Evolutionary conservation across 1,139 yeast species (phyloP), one percentile per base, ranked within the genome.

Genomic region (Schwanniomyces etchellsii): DNA sequence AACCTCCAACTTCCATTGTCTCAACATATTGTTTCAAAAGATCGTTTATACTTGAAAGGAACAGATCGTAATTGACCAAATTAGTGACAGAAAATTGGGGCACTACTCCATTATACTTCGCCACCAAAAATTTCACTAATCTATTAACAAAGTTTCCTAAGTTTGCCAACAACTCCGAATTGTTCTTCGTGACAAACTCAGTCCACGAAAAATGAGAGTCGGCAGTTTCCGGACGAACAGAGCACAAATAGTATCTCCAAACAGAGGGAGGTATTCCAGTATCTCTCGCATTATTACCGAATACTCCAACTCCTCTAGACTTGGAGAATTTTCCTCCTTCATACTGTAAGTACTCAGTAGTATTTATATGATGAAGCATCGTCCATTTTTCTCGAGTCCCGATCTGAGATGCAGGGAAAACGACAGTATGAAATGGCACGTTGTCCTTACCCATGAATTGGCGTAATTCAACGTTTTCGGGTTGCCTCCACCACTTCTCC

Each of bases 361-460:
- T 89, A 52, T 81, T 84, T 45, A 91, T 63, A 57, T 89, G 96
- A 52, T 86, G 86, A 45, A 89, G 71, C 75, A 77, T 81, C 36
- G 96, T 89, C 97, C 97, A 91, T 28, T 69, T 52, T 36, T 89
- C 93, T 16, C 71, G 64, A 14, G 98, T 89, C 57, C 97, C 99
- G 30, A 91, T 64, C 59, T 81, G 82, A 25, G 95, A 65, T 28
- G 93, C 78, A 38, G 99, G 99, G 85, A 89, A 91, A 35, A 91
- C 94, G 36, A 93, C 98, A 1, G 96, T 83, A 53, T 91, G 99
- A 85, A 91, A 91, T 24, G 97, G 97, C 45, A 89, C 96, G 51
- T 91, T 91, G 59, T 91, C 99, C 62, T 91, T 91, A 64, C 99
- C 99, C 99, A 91, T 91, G 58, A 91, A 91, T 66, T 91, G 98